Evolutionary conservation across 2,329 filamentous ascomycete genomes (phyloP), one percentile per base, ranked within the genome.

Genomic region (Diaporthe nobilis): DNA sequence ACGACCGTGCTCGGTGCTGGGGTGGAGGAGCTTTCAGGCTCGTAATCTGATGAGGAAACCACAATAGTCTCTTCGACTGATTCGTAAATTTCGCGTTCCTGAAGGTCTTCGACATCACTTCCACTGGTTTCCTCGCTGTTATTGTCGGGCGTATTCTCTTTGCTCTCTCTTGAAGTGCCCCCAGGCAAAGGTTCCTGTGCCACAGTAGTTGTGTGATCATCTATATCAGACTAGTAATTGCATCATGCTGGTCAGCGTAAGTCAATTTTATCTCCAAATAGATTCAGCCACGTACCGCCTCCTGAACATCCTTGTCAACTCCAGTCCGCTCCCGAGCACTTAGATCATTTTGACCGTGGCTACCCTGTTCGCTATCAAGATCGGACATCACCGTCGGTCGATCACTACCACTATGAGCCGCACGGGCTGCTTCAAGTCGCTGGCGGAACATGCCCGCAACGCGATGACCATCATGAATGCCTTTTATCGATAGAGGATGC

Each of bases 111-210:
- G 7, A n/a, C 7, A 37, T 15, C 28, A 17, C 9, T n/a, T n/a
- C 12, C n/a, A 47, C 20, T 61, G 0, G 2, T 0, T 28, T 5
- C 13, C 15, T 17, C 37, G 6, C 22, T 1, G 9, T 6, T 12
- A 10, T 25, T 25, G n/a, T 20, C 20, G 12, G 58, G 22, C 13
- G 20, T 12, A 3, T 20, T 4, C 3, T 15, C 34, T 25, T 13
- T 5, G 4, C 6, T 2, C 37, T 25, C 13, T 12, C 34, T n/a
- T 9, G 58, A 20, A 20, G 42, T 44, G 42, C 1, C 17, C 42
- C 42, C 42, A 8, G 42, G 17, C 42, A 44, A 20, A 6, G 15
- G 7, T 2, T 9, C n/a, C 20, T 42, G 10, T 15, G 22, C 22
- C 57, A 39, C 31, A 6, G 34, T 13, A 28, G 9, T 39, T 3